phyloP scores from a whole-genome alignment of 78 protist species.

The Paratrimastix pyriformis region DNA sequence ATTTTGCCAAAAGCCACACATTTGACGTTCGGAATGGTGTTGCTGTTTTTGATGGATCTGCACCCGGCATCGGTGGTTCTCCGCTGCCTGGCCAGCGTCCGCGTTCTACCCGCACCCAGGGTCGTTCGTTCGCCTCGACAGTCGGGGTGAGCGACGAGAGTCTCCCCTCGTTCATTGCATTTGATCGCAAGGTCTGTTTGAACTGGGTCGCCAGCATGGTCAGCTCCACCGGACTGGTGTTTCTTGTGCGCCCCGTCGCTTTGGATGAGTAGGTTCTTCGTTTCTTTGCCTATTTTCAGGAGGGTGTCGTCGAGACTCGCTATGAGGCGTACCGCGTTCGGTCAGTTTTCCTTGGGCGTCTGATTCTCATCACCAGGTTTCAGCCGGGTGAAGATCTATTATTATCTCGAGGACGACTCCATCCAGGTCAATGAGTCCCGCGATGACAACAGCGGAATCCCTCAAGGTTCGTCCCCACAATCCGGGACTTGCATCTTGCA shows the following conservation, averaged over 20 bases:
- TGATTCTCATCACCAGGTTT: not conserved
- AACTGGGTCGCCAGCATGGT: not conserved
- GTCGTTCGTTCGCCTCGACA: not conserved
- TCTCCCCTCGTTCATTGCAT: slow-evolving; percentile 20
- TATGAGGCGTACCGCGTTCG: slow-evolving; percentile 6
- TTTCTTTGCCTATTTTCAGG: slow-evolving; percentile 26
- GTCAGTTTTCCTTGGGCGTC: not conserved
- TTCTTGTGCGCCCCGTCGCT: not conserved
- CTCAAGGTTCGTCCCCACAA: slow-evolving; percentile 51
- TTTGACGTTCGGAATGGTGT: not conserved
- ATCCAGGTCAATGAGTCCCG: slow-evolving; percentile 33
- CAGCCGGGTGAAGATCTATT: slow-evolving; percentile 22
- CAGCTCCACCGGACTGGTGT: not conserved
- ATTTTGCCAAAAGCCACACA: not conserved
- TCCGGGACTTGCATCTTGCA: too few relatives aligned
- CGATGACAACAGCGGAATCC: slow-evolving; percentile 35
- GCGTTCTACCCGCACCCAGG: not conserved
- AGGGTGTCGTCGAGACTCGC: slow-evolving; percentile 14
- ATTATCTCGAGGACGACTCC: slow-evolving; percentile 40
- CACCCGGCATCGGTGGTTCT: slow-evolving; percentile 11
- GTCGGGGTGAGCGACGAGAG: not conserved
- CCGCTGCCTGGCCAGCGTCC: not conserved
- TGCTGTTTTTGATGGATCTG: not conserved
- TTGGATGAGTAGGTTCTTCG: slow-evolving; percentile 1
- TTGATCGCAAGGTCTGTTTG: slow-evolving; percentile 5